These are phyloP conservation scores for Elaphomyces granulatus DNA, from an alignment of 495 filamentous ascomycete genomes.

Conservation along the genomic window DNA sequence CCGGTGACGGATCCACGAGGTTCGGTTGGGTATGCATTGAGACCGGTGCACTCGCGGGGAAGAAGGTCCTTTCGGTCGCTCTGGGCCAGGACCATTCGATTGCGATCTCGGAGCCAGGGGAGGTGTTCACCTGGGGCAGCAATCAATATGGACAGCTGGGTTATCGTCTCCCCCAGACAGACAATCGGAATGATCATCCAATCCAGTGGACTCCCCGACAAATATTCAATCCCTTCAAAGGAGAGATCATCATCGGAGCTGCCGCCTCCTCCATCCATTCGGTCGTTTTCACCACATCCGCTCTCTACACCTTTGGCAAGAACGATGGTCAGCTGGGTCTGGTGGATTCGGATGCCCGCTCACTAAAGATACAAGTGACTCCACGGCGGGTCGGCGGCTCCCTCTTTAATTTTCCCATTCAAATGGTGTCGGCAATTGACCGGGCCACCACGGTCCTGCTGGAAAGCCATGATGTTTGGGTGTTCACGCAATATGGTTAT, in stretches of 20 bases:
- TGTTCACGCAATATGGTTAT: constrained; percentile 90
- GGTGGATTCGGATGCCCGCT: constrained; percentile 86
- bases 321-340: constrained; percentile 91
- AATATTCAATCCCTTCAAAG: constrained; percentile 80
- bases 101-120: constrained; percentile 64
- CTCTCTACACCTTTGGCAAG: constrained; percentile 88
- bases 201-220: constrained; percentile 70
- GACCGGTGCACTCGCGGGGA: constrained; percentile 52
- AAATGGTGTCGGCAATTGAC: constrained; percentile 76
- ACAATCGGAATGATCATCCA: constrained; percentile 51
- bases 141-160: constrained; percentile 82
- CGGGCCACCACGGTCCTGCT: constrained; percentile 76
- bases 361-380: constrained; percentile 62
- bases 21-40: constrained; percentile 75
- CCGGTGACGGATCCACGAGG: constrained; percentile 75
- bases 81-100: constrained; percentile 86
- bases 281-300: constrained; percentile 65
- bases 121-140: constrained; percentile 85
- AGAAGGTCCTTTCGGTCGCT: constrained; percentile 54
- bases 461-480: constrained; percentile 74
- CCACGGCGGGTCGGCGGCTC: constrained; percentile 82
- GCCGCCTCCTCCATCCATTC: constrained; percentile 90
- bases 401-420: constrained; percentile 62
- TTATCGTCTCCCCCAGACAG: constrained; percentile 47
- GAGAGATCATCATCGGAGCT: constrained; percentile 64